Evolutionary conservation across 257 asterid genomes (phyloP).

Genomic region (Rauvolfia tetraphylla): DNA sequence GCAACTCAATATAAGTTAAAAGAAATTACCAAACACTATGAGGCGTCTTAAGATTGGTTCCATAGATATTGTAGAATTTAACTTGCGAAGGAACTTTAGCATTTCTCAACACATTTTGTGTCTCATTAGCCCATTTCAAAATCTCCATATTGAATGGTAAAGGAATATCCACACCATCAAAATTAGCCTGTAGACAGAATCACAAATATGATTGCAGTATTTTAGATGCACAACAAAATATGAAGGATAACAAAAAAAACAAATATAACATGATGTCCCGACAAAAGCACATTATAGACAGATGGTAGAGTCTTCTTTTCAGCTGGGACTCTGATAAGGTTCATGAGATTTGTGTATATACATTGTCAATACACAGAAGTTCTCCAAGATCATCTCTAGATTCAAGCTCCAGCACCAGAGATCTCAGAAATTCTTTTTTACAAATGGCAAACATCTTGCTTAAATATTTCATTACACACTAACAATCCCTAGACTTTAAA

Average conservation of each 20-base stretch:
- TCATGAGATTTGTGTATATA: background rate
- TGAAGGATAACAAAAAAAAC: background rate
- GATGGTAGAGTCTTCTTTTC: conserved; percentile 23
- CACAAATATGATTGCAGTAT: background rate
- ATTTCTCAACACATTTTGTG: conserved; percentile 56
- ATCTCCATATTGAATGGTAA: conserved; percentile 74
- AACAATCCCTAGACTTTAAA: background rate
- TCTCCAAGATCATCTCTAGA: background rate
- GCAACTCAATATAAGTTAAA: background rate
- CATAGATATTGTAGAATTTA: conserved; percentile 88
- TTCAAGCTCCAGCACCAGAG: background rate
- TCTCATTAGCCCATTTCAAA: conserved; percentile 78
- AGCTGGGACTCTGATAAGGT: background rate
- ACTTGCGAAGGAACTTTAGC: conserved; percentile 64
- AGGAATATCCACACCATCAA: conserved; percentile 55
- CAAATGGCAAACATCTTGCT: background rate
- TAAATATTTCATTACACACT: background rate
- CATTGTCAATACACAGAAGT: background rate
- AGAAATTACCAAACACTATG: conserved; percentile 75
- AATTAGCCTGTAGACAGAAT: conserved; percentile 51
- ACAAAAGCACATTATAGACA: background rate
- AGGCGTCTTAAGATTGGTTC: conserved; percentile 71
- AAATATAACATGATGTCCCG: conserved; percentile 39
- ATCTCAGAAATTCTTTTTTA: background rate
- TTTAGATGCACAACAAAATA: background rate